Evolutionary conservation across 768 basidiomycete genomes (phyloP).

Genomic region (Paxillus rubicundulus): DNA sequence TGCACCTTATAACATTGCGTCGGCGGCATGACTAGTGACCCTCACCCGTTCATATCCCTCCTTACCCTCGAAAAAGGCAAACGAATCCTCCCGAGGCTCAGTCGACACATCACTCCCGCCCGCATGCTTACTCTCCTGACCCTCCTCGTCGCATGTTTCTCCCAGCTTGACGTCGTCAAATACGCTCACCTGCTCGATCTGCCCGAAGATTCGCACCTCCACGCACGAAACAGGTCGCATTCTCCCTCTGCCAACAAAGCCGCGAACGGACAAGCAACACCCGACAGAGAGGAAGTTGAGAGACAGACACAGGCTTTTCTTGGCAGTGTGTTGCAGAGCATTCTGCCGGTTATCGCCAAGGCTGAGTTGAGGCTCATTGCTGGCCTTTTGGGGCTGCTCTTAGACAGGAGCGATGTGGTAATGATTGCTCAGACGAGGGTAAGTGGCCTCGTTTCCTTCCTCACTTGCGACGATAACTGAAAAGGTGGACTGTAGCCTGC

Average conservation of each 20-base stretch:
- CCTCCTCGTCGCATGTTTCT: conserved; percentile 90
- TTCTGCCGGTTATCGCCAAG: conserved; percentile 76
- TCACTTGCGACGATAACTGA: conserved; percentile 1
- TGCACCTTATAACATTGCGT: background rate
- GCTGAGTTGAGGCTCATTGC: conserved; percentile 80
- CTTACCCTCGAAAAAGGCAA: conserved; percentile 90
- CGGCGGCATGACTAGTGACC: conserved; percentile 52
- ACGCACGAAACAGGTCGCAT: conserved; percentile 13
- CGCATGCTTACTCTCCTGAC: conserved; percentile 87
- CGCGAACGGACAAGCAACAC: conserved; percentile 7
- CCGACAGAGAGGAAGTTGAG: conserved; percentile 68
- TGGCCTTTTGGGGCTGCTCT: conserved; percentile 78
- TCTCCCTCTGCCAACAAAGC: conserved; percentile 17
- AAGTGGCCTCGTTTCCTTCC: conserved; percentile 24
- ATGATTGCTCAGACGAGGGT: conserved; percentile 80
- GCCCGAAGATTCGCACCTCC: conserved; percentile 50
- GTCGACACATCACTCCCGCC: conserved; percentile 74
- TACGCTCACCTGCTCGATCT: conserved; percentile 72
- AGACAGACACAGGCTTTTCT: conserved; percentile 90
- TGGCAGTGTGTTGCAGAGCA: conserved; percentile 79
- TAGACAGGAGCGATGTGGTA: conserved; percentile 75
- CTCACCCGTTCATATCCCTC: conserved; percentile 95
- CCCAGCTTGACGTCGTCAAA: conserved; percentile 87
- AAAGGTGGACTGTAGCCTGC: conserved; percentile 62
- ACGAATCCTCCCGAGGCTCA: conserved; percentile 82